Base-by-base conservation (phyloP, 768 basidiomycete genomes). In the Myochromella boudieri region DNA sequence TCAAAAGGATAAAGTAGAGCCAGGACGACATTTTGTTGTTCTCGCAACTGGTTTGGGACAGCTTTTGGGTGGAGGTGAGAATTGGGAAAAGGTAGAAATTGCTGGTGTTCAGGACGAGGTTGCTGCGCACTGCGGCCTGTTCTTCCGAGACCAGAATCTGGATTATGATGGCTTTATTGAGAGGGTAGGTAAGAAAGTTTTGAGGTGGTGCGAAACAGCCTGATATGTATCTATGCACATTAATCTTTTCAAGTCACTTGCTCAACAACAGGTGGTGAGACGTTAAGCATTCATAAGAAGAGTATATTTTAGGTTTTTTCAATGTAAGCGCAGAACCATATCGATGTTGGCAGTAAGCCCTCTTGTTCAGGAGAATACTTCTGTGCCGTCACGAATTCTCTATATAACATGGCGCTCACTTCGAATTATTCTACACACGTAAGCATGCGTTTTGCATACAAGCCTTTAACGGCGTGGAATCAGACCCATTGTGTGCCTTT, bases 51-150 rank as follows among this genome's bases (percentile, higher is more conserved):
- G 74, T 4, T 50, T 76, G 33, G 71, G 71, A 2, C 55, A 64
- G 32, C 52, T 63, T 7, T 61, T 75, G 6, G 74, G 72, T 4
- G 72, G 75, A n/a, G 53, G 60, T 46, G 70, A 71, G 15, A 68
- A 67, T 44, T 83, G 81, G 81, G 73, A 78, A 48, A 63, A 65
- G 39, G 75, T 83, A 0, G 33, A 63, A n/a, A 75, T 83, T 27
- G 68, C 53, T 6, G 79, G 77, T 3, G 78, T 71, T 8, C 61
- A 71, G 4, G 78, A 80, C 53, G 81, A 83, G 56, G 81, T 83
- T 6, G 71, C 62, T 7, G 81, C 81, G 1, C 81, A 83, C 60
- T 68, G 65, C 37, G 81, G 79, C 29, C 53, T 83, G 10, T 82
- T 82, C 52, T 76, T 80, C 38, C 70, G 67, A 3, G 57, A 58